A percentile compares a stretch with the other conserved stretches of the same genome.
Conservation (phyloP, 2,329 filamentous ascomycete species). For the Verticillium longisporum region DNA sequence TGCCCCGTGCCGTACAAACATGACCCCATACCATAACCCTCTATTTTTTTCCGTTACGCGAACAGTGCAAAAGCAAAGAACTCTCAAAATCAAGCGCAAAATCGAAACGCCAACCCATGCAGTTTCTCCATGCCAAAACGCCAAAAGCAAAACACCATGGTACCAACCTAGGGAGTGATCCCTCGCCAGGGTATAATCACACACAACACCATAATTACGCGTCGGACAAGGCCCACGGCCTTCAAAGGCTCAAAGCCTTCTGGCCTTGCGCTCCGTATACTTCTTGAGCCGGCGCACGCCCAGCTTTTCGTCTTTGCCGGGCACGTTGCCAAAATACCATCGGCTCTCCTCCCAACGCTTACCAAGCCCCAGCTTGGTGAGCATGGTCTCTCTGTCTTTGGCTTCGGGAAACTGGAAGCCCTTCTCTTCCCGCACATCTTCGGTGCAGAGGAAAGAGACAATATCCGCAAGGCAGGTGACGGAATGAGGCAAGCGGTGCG, state of each 20-base stretch:
- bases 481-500: slow-evolving; percentile 64
- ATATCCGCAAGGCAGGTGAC: slow-evolving; percentile 69
- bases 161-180: background rate
- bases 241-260: background rate
- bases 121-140: background rate
- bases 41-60: background rate
- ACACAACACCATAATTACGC: background rate
- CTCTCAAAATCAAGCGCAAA: background rate
- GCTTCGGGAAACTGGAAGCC: slow-evolving; percentile 64
- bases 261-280: slow-evolving; percentile 30
- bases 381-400: slow-evolving; percentile 60
- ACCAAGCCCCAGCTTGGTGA: slow-evolving; percentile 57
- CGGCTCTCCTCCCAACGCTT: slow-evolving; percentile 38
- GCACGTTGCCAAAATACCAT: slow-evolving; percentile 42
- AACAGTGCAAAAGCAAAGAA: background rate
- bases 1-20: background rate
- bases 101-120: background rate
- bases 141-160: background rate
- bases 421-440: slow-evolving; percentile 63
- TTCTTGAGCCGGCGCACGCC: slow-evolving; percentile 37
- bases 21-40: background rate
- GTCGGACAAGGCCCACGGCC: background rate
- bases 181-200: background rate
- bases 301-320: slow-evolving; percentile 31
- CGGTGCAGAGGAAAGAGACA: slow-evolving; percentile 69